Evolutionary conservation across 208 protist genomes (phyloP), one percentile per base, ranked within the genome.

Genomic region (Leishmania major): DNA sequence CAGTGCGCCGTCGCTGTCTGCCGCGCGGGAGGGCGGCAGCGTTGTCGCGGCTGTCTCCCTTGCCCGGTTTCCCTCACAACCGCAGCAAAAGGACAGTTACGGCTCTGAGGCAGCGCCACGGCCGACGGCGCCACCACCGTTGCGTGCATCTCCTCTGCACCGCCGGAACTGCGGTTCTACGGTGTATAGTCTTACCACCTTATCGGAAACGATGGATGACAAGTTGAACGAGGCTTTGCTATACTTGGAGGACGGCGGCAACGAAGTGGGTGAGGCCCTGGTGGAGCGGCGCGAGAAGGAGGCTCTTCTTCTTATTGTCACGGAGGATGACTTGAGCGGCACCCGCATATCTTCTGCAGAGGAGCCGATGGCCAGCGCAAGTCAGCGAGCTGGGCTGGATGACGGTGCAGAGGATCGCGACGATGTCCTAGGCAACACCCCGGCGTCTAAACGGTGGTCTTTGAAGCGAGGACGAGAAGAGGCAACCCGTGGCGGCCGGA

Each of bases 201-300:
- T 89, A 47, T 75, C 74, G 31, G 92, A 97, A 28, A 95, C 94
- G 11, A 89, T 89, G 57, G 94, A 97, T 78, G 91, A 94, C 59
- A 79, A 73, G 51, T 81, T 97, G 31, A 77, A 93, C 84, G 88
- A 93, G 51, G 89, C 84, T 22, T 70, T 97, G 72, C 72, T 82
- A 35, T 51, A 85, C 28, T 77, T 97, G n/a, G 94, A 97, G 78
- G 82, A 84, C 40, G 75, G 55, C n/a, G 75, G 81, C 0, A 25
- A 59, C 62, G 55, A 57, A 8, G 69, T 83, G 17, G 75, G 75
- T 0, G 79, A 87, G 0, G 79, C 66, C 8, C 74, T 86, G 59
- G 47, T 79, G 72, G n/a, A 75, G 78, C 83, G 28, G 51, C 73
- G 37, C 25, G 51, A 77, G 6, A 53, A 80, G 31, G 78, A 72